phyloP scores from a whole-genome alignment of 2,329 filamentous ascomycete species.

The Fonsecaea monophora region DNA sequence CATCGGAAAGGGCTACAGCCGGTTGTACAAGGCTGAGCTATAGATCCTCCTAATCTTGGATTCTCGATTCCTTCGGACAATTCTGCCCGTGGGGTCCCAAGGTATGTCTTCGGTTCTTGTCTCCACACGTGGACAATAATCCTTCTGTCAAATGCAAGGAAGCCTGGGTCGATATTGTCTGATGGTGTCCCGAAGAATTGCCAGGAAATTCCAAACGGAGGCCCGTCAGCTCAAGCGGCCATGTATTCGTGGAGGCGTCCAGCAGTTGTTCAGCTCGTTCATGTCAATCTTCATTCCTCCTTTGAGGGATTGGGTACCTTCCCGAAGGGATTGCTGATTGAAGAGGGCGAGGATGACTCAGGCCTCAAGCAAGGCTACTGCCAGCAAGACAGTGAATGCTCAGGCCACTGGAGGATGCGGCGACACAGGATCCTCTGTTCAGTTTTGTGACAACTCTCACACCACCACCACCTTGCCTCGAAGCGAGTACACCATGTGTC shows the following conservation, averaged over 20 bases:
- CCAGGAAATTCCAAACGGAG: not conserved
- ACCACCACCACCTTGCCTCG: not conserved
- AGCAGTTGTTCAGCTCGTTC: not conserved
- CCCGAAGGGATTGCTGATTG: not conserved
- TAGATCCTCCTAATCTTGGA: not conserved
- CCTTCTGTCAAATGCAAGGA: not conserved
- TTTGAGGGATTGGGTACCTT: not conserved
- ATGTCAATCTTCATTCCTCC: not conserved
- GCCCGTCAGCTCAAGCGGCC: too few species aligned
- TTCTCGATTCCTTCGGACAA: not conserved
- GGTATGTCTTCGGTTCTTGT: not conserved
- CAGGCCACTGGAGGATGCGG: not conserved
- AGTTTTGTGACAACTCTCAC: not conserved
- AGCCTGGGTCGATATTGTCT: not conserved
- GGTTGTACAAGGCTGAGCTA: not conserved
- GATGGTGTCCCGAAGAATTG: not conserved
- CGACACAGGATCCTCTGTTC: not conserved
- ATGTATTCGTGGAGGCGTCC: not conserved
- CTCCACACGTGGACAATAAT: not conserved
- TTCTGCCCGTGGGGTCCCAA: not conserved
- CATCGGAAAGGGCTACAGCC: not conserved
- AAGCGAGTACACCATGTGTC: not conserved
- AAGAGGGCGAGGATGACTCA: not conserved
- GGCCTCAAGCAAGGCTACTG: not conserved
- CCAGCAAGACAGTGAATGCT: not conserved